Conservation (phyloP, 176 grass and related monocot genomes). For the Cenchrus americanus region DNA sequence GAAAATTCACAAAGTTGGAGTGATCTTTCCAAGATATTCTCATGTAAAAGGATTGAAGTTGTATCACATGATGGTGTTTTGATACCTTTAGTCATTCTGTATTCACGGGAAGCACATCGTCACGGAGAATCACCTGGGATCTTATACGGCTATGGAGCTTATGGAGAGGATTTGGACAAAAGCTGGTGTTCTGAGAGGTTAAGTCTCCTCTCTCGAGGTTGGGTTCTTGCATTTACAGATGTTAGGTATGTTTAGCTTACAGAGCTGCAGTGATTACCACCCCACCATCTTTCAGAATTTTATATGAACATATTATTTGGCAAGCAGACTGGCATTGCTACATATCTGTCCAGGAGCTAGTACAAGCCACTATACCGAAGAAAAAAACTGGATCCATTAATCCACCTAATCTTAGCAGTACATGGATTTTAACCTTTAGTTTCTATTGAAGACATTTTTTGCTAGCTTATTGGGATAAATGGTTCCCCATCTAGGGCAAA, state of each 20-base stretch:
- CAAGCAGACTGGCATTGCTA: slow-evolving; percentile 2
- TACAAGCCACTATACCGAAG: neutral
- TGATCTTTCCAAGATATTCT: slow-evolving; percentile 73
- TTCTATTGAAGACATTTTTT: slow-evolving; percentile 25
- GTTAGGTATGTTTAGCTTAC: slow-evolving; percentile 70
- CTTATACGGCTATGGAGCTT: slow-evolving; percentile 93
- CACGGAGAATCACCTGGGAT: slow-evolving; percentile 68
- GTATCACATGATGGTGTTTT: slow-evolving; percentile 71
- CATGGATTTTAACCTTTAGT: slow-evolving; percentile 1
- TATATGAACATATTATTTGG: slow-evolving; percentile 8
- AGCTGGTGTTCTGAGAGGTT: slow-evolving; percentile 89
- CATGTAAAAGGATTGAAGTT: slow-evolving; percentile 74
- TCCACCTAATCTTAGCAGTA: slow-evolving; percentile 17
- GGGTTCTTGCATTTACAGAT: slow-evolving; percentile 94
- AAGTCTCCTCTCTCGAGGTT: slow-evolving; percentile 84
- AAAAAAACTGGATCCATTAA: neutral
- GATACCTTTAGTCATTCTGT: slow-evolving; percentile 75
- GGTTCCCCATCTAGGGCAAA: neutral
- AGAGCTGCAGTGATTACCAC: slow-evolving; percentile 41
- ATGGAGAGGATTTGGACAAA: slow-evolving; percentile 95
- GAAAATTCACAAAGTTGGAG: slow-evolving; percentile 65
- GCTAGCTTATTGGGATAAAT: slow-evolving; percentile 17
- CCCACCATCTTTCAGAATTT: slow-evolving; percentile 32
- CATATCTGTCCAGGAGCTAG: slow-evolving; percentile 15
- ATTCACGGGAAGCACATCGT: slow-evolving; percentile 44